Conservation (phyloP, 2,329 filamentous ascomycete genomes). For the Cytospora leucostoma region DNA sequence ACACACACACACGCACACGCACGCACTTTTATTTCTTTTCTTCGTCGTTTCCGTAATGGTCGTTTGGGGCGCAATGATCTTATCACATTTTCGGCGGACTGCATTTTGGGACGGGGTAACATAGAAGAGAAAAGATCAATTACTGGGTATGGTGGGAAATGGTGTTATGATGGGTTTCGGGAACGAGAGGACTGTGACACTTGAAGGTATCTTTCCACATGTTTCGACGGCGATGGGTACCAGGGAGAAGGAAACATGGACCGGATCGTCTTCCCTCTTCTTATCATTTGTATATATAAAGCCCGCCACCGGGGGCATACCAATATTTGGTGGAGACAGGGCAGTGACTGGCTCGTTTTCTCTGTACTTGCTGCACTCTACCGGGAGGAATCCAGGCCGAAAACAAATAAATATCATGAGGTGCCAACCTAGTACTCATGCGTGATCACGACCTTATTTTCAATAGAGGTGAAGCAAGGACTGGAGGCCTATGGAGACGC, state of each 20-base stretch:
- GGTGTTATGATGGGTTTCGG: neutral
- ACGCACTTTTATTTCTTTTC: neutral
- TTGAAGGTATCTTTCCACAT: neutral
- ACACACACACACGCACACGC: neutral
- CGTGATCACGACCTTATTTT: neutral
- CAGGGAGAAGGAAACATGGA: neutral
- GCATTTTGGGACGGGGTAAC: conserved; percentile 25
- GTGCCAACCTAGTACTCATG: neutral
- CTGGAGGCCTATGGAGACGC: neutral
- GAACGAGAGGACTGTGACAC: neutral
- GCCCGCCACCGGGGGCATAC: neutral
- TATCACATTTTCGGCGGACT: neutral
- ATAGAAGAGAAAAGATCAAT: neutral
- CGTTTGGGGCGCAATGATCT: conserved; percentile 25
- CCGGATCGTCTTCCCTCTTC: neutral
- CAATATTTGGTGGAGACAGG: neutral
- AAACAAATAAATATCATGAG: neutral
- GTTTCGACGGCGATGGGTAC: conserved; percentile 1
- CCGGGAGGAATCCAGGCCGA: neutral
- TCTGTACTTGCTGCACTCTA: neutral
- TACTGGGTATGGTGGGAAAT: neutral
- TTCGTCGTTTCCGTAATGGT: neutral
- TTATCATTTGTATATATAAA: neutral
- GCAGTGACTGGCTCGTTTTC: neutral
- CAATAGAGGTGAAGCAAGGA: neutral